Percentiles rank a stretch among this genome's conserved stretches.
Conservation (phyloP, 208 protist genomes). For the Angomonas ambiguus region DNA sequence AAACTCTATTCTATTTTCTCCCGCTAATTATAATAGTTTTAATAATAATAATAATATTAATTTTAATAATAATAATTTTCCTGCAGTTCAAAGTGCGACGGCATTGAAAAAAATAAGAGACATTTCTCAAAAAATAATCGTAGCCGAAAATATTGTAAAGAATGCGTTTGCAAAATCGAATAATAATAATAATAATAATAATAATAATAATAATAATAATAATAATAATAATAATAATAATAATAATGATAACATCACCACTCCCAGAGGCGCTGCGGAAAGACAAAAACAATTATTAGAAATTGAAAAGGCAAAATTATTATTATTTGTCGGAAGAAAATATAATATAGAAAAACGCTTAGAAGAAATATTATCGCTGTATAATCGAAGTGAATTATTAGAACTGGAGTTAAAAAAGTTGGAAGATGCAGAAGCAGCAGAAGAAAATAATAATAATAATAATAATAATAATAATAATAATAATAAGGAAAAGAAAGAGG, state of each 20-base stretch:
- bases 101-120: conserved; percentile 11
- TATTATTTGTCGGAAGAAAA: conserved; percentile 69
- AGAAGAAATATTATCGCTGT: conserved; percentile 21
- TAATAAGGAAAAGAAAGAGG: background rate
- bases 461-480: background rate
- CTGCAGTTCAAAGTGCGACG: too few species aligned
- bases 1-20: background rate
- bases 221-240: background rate
- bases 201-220: too few species aligned
- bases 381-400: conserved; percentile 12
- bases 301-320: conserved; percentile 58
- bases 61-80: too few species aligned
- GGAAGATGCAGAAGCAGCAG: background rate
- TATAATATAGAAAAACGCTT: conserved; percentile 59
- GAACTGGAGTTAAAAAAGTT: conserved; percentile 3
- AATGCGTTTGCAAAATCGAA: conserved; percentile 7
- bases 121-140: conserved; percentile 22
- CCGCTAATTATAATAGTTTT: background rate
- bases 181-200: too few species aligned
- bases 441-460: too few species aligned
- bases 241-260: background rate
- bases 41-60: background rate
- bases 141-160: conserved; percentile 25
- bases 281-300: conserved; percentile 46
- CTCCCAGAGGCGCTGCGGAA: conserved; percentile 32